phyloP scores from a whole-genome alignment of 495 filamentous ascomycete genomes.

The Penicillium parvum region DNA sequence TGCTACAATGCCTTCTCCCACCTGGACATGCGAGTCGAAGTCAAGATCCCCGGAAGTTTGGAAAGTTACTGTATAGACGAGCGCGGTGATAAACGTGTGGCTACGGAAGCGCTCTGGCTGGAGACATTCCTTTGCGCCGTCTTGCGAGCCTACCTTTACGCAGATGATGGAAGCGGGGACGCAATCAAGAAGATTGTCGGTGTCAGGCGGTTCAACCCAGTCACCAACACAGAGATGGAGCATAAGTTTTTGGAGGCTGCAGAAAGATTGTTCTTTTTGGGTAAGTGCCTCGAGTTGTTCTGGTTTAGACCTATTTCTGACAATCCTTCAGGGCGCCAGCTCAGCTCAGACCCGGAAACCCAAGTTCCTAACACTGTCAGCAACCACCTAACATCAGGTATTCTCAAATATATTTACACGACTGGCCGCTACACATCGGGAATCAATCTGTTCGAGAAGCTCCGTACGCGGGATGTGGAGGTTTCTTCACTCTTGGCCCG shows the following conservation, averaged over 20 bases:
- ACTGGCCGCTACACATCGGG: conserved; percentile 93
- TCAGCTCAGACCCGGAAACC: conserved; percentile 94
- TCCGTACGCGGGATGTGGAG: conserved; percentile 84
- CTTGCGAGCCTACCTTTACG: conserved; percentile 89
- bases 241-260: conserved; percentile 95
- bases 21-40: conserved; percentile 96
- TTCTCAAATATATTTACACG: conserved; percentile 94
- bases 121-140: conserved; percentile 96
- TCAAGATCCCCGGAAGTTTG: conserved; percentile 90
- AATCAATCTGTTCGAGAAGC: conserved; percentile 96
- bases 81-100: conserved; percentile 85
- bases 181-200: conserved; percentile 91
- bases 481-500: conserved; percentile 88
- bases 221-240: conserved; percentile 94
- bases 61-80: conserved; percentile 97
- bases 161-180: conserved; percentile 89
- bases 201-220: conserved; percentile 91
- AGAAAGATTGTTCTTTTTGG: conserved; percentile 90
- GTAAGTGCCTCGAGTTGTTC: conserved; percentile 37
- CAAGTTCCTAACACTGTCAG: conserved; percentile 95
- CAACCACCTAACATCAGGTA: conserved; percentile 88
- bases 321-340: conserved; percentile 67
- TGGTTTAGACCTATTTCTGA: conserved; percentile 17
- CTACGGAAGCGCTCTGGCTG: conserved; percentile 90
- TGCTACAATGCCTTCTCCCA: conserved; percentile 99